phyloP scores from a whole-genome alignment of 352 stramenopile species.

The Pythium plurisporium region DNA sequence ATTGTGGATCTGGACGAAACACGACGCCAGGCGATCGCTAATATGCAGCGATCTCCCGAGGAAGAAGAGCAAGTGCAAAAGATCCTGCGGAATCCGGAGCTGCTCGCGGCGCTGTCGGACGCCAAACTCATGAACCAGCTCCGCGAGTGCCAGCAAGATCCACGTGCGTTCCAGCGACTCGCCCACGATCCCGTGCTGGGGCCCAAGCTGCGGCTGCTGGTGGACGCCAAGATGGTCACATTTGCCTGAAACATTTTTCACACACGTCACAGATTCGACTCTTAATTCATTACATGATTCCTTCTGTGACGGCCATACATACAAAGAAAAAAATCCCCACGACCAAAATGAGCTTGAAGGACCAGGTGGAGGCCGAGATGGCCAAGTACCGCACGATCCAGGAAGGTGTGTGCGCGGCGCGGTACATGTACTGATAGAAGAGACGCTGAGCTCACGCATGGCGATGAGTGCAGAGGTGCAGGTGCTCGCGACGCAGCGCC shows the following conservation, averaged over 20 bases:
- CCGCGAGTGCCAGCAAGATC: constrained; percentile 36
- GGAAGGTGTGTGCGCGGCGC: constrained; percentile 54
- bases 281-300: neutral
- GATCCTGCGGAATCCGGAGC: constrained; percentile 60
- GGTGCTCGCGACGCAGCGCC: constrained; percentile 79
- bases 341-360: constrained; percentile 38
- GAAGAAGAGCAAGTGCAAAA: constrained; percentile 68
- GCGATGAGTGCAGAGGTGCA: constrained; percentile 50
- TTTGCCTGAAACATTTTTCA: constrained; percentile 26
- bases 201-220: constrained; percentile 50
- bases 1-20: constrained; percentile 62
- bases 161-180: constrained; percentile 35
- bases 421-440: neutral
- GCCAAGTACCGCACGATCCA: constrained; percentile 89
- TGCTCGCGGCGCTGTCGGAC: constrained; percentile 59
- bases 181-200: constrained; percentile 37
- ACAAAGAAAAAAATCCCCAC: neutral
- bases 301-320: too few species aligned
- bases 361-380: constrained; percentile 87
- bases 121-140: constrained; percentile 52
- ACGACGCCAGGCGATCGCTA: constrained; percentile 49
- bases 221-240: constrained; percentile 51
- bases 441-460: neutral
- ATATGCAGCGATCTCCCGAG: constrained; percentile 45
- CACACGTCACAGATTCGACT: neutral